Evolutionary conservation across 2,329 filamentous ascomycete species (phyloP).

Genomic region (Fusarium cicatricum): DNA sequence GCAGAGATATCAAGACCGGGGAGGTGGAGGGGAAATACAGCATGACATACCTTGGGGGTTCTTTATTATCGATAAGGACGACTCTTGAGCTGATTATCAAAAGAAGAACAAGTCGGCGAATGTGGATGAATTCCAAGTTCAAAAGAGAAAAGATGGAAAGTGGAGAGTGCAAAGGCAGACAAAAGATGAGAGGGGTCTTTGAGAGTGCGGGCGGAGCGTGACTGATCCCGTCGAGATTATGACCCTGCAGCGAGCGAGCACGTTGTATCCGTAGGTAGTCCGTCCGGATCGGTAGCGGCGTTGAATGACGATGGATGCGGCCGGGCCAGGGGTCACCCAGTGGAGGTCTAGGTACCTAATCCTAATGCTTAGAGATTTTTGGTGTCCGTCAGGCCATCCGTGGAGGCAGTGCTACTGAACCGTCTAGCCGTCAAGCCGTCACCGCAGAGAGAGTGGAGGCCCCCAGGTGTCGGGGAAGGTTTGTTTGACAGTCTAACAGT

Average conservation of each 20-base stretch:
- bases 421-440: too few species aligned
- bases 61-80: too few species aligned
- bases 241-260: conserved; percentile 28
- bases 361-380: not conserved
- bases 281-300: conserved; percentile 36
- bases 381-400: too few species aligned
- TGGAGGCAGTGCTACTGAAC: too few species aligned
- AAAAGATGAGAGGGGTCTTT: conserved; percentile 33
- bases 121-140: conserved; percentile 20
- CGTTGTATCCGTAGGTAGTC: conserved; percentile 32
- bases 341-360: conserved; percentile 37
- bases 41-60: not conserved
- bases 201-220: conserved; percentile 37
- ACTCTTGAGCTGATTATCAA: too few species aligned
- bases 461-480: too few species aligned
- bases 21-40: too few species aligned
- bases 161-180: conserved; percentile 25
- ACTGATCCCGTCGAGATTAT: conserved; percentile 39
- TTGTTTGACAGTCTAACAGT: too few species aligned
- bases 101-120: conserved; percentile 17
- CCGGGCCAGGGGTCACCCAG: conserved; percentile 34
- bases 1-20: too few species aligned
- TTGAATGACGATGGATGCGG: conserved; percentile 41
- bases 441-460: too few species aligned
- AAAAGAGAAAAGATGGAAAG: conserved; percentile 22